phyloP scores from a whole-genome alignment of 2,329 filamentous ascomycete genomes.

The Aureobasidium sp. region DNA sequence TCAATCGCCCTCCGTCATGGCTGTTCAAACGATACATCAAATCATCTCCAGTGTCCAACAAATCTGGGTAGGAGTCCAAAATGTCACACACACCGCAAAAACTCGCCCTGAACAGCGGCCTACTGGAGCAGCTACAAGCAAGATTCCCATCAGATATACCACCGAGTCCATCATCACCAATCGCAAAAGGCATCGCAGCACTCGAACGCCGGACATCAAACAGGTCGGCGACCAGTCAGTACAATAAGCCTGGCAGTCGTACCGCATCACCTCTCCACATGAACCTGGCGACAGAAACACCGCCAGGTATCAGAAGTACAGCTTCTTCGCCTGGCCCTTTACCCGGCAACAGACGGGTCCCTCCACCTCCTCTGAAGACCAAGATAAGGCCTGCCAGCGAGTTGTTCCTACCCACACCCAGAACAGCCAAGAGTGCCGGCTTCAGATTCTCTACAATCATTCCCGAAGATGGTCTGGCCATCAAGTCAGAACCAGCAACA shows the following conservation, averaged over 20 bases:
- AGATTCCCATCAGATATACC: not conserved
- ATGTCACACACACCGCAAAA: not conserved
- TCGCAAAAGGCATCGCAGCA: conserved; percentile 1
- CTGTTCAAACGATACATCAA: not conserved
- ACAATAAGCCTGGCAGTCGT: not conserved
- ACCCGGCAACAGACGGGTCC: not conserved
- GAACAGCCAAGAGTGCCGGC: not conserved
- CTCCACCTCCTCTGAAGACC: not conserved
- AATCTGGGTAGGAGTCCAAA: too few relatives aligned
- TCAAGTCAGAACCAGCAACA: not conserved
- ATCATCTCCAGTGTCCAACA: not conserved
- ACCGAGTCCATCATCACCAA: not conserved
- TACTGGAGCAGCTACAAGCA: not conserved
- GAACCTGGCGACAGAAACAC: not conserved
- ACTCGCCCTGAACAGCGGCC: not conserved
- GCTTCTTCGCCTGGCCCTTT: not conserved
- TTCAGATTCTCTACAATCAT: not conserved
- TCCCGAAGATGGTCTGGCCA: not conserved
- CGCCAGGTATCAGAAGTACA: not conserved
- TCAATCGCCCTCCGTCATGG: not conserved
- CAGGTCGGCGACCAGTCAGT: not conserved
- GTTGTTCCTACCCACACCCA: conserved; percentile 5
- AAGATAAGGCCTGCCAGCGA: conserved; percentile 7
- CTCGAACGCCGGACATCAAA: conserved; percentile 4
- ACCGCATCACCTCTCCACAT: not conserved